phyloP scores from a whole-genome alignment of 257 asterid species.

The Solanum etuberosum region DNA sequence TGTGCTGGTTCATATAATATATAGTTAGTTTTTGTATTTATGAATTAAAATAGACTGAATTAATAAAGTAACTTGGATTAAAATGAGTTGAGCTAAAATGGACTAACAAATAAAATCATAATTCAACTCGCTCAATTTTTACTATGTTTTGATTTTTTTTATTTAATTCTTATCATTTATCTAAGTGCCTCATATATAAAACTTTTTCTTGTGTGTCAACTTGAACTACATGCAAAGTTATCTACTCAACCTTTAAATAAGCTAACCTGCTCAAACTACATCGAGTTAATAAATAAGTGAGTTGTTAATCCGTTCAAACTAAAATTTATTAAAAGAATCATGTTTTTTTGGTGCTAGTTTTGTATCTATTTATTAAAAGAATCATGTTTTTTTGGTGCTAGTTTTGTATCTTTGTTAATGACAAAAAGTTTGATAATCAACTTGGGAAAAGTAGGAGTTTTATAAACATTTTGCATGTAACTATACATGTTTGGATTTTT shows the following conservation, averaged over 20 bases:
- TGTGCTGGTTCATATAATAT: not conserved
- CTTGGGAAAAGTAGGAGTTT: not conserved
- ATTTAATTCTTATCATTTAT: too few relatives aligned
- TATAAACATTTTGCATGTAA: not conserved
- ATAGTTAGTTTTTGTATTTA: too few relatives aligned
- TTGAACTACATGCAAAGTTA: not conserved
- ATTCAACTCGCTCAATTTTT: too few relatives aligned
- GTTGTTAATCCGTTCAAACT: too few relatives aligned
- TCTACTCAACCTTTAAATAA: not conserved
- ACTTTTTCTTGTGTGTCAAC: not conserved
- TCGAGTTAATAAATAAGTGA: not conserved
- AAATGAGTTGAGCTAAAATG: not conserved
- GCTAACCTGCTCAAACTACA: not conserved
- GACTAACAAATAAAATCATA: not conserved
- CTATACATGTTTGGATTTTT: not conserved
- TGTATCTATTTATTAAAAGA: too few relatives aligned
- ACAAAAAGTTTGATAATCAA: not conserved
- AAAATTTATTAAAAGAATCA: too few relatives aligned
- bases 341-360: not conserved
- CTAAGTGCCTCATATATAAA: not conserved
- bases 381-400: not conserved
- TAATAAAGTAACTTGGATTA: too few relatives aligned
- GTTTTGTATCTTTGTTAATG: too few relatives aligned
- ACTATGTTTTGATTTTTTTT: too few relatives aligned
- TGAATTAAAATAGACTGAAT: too few relatives aligned